Percentiles rank a stretch among this genome's conserved stretches.
Conservation (phyloP, 805 yeast genomes). For the Metahyphopichia silvanorum region DNA sequence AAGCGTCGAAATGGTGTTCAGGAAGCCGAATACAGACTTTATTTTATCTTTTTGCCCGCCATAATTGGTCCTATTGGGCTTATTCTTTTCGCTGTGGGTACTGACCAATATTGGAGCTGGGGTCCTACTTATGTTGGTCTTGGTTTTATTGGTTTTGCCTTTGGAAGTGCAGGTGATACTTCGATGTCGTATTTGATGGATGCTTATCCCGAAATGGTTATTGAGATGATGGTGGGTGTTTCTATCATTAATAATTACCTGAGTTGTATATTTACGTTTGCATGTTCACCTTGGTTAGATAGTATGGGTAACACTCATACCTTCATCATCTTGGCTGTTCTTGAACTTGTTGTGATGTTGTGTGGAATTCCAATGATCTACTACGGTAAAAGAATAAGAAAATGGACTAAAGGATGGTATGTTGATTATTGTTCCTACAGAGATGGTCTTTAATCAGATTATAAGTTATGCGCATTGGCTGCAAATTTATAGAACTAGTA, state of each 20-base stretch:
- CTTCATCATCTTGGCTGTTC: conserved; percentile 32
- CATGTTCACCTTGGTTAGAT: conserved; percentile 38
- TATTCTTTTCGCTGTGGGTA: conserved; percentile 35
- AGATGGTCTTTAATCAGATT: conserved; percentile 12
- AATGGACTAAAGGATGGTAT: conserved; percentile 32
- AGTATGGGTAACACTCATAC: conserved; percentile 34
- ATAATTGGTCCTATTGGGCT: conserved; percentile 33
- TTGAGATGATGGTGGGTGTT: conserved; percentile 39
- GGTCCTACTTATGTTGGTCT: conserved; percentile 35
- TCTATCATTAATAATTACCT: conserved; percentile 35
- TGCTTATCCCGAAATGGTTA: conserved; percentile 38
- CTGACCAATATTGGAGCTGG: conserved; percentile 36
- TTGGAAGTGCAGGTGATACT: conserved; percentile 37
- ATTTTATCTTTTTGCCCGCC: conserved; percentile 33
- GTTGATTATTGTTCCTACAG: conserved; percentile 23
- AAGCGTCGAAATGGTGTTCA: conserved; percentile 32
- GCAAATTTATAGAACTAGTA: no score
- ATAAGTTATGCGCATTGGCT: no score
- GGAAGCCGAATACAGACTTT: conserved; percentile 37
- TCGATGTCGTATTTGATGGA: conserved; percentile 39
- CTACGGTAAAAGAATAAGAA: conserved; percentile 32
- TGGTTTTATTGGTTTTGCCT: conserved; percentile 35
- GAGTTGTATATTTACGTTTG: conserved; percentile 36
- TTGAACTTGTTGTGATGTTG: conserved; percentile 31
- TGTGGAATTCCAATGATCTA: conserved; percentile 26